These are phyloP conservation scores for Curvularia hawaiiensis DNA, from an alignment of 2,329 filamentous ascomycete species.

Conservation along the genomic window DNA sequence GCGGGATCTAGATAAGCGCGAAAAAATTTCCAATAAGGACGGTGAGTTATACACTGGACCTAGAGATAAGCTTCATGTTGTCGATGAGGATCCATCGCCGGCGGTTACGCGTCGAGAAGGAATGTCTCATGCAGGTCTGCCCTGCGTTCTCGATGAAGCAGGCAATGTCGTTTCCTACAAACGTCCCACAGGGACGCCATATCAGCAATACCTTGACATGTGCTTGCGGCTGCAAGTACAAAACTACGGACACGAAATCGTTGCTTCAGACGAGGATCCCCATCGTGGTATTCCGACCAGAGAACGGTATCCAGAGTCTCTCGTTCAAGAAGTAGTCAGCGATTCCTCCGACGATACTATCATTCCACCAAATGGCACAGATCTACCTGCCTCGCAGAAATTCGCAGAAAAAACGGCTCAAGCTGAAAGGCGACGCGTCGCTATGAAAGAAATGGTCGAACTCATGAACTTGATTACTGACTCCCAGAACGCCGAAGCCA, in stretches of 20 bases:
- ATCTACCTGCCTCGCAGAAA: not conserved
- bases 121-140: constrained; percentile 5
- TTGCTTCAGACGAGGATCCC: not conserved
- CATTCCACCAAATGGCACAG: not conserved
- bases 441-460: not conserved
- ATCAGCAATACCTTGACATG: constrained; percentile 9
- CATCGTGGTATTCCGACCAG: constrained; percentile 6
- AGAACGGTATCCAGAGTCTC: not conserved
- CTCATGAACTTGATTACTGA: not conserved
- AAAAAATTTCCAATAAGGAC: not conserved
- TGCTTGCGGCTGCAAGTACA: not conserved
- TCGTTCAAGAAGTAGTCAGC: not conserved
- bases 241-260: constrained; percentile 8
- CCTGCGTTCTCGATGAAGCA: not conserved
- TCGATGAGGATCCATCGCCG: not conserved
- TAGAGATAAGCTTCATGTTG: no score
- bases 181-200: not conserved
- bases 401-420: not conserved
- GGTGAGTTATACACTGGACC: not conserved
- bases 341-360: not conserved
- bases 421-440: not conserved
- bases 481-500: not conserved
- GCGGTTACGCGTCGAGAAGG: not conserved
- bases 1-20: not conserved
- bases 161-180: not conserved